Evolutionary conservation across 257 asterid species (phyloP).

Genomic region (Lycium ferocissimum): DNA sequence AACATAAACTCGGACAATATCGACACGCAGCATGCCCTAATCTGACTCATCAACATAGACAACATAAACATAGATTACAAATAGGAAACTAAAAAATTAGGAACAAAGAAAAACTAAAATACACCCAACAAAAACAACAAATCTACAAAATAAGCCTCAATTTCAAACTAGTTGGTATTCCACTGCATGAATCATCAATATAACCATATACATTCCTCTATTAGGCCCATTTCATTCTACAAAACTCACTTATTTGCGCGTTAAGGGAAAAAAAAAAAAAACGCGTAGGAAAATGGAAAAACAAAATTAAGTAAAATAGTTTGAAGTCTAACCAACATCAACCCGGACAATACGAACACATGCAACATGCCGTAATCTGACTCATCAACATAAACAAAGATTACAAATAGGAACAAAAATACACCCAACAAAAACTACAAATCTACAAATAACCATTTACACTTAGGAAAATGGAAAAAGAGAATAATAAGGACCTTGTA

Average conservation of each 20-base stretch:
- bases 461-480: neutral
- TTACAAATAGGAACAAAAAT: too few species aligned
- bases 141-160: neutral
- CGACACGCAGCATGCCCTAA: neutral
- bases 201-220: neutral
- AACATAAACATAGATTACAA: neutral
- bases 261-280: neutral
- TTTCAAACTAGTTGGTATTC: neutral
- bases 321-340: too few species aligned
- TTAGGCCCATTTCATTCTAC: neutral
- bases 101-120: neutral
- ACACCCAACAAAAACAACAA: neutral
- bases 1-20: neutral
- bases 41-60: neutral
- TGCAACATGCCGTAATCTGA: too few species aligned
- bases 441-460: neutral
- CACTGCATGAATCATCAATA: neutral
- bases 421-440: too few species aligned
- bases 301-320: too few species aligned
- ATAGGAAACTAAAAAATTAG: neutral
- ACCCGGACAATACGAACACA: too few species aligned
- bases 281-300: too few species aligned
- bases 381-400: too few species aligned
- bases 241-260: neutral
- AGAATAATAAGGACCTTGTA: constrained; percentile 38